Conservation (phyloP, 164 flowering plant species). For the Taxillus chinensis region DNA sequence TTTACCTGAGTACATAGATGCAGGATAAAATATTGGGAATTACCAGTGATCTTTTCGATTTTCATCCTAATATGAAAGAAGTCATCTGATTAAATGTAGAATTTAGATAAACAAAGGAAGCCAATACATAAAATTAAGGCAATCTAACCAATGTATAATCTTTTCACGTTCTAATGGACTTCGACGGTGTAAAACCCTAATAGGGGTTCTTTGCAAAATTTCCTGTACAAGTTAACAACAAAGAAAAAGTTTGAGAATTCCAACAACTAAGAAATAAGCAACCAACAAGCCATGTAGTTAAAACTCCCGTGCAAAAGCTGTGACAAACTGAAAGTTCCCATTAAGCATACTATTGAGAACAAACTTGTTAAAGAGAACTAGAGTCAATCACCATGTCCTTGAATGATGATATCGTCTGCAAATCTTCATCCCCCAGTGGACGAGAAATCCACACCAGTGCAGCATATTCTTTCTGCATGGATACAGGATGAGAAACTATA, state of each 20-base stretch:
- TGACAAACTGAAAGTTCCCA: neutral
- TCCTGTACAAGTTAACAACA: conserved; percentile 27
- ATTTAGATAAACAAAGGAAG: neutral
- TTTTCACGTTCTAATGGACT: conserved; percentile 91
- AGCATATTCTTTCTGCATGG: conserved; percentile 85
- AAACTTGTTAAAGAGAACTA: too few species aligned
- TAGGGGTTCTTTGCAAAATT: conserved; percentile 75
- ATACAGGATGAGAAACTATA: neutral
- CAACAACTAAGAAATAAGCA: neutral
- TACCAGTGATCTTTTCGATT: conserved; percentile 60
- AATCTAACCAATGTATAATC: conserved; percentile 71
- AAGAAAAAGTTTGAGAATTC: neutral
- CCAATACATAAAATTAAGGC: neutral
- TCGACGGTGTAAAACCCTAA: conserved; percentile 95
- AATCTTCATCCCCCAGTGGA: conserved; percentile 56
- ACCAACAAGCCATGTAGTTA: neutral
- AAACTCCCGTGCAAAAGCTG: neutral
- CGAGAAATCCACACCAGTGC: conserved; percentile 97
- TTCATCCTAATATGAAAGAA: conserved; percentile 55
- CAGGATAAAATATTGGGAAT: conserved; percentile 72
- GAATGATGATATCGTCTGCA: conserved; percentile 42
- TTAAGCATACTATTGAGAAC: neutral
- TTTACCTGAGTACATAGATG: conserved; percentile 90
- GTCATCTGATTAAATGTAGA: conserved; percentile 6
- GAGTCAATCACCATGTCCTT: conserved; percentile 54